phyloP scores from a whole-genome alignment of 306 rosid species.

The Erythrophleum fordii region DNA sequence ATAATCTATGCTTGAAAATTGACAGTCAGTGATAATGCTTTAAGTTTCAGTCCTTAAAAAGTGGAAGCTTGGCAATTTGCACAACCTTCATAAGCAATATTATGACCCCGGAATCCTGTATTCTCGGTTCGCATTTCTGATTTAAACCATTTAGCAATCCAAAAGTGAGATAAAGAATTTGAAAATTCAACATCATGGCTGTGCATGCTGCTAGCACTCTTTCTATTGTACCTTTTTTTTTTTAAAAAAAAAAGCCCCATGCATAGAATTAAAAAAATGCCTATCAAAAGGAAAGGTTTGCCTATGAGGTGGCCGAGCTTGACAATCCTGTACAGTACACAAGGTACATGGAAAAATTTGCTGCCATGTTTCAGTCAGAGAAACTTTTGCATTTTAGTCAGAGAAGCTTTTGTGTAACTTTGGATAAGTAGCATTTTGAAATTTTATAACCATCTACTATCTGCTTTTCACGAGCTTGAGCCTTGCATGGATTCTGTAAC shows the following conservation, averaged over 20 bases:
- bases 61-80: background rate
- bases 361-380: background rate
- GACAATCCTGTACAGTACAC: background rate
- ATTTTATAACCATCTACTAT: slow-evolving; percentile 26
- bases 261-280: background rate
- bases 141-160: background rate
- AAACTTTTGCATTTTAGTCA: background rate
- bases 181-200: background rate
- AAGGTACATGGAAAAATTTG: background rate
- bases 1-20: background rate
- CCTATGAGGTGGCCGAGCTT: background rate
- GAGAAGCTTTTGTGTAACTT: background rate
- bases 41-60: background rate
- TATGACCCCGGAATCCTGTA: background rate
- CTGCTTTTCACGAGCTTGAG: slow-evolving; percentile 28
- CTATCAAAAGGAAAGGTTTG: background rate
- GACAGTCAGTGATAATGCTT: background rate
- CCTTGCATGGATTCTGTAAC: slow-evolving; percentile 33
- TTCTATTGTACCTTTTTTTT: background rate
- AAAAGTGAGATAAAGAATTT: background rate
- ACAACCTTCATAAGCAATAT: background rate
- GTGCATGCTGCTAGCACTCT: background rate
- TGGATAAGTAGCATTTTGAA: background rate
- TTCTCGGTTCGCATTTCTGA: background rate
- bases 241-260: background rate